Evolutionary conservation across 148 eudicot genomes (phyloP), one percentile per base, ranked within the genome.

Genomic region (Cornus suecica): DNA sequence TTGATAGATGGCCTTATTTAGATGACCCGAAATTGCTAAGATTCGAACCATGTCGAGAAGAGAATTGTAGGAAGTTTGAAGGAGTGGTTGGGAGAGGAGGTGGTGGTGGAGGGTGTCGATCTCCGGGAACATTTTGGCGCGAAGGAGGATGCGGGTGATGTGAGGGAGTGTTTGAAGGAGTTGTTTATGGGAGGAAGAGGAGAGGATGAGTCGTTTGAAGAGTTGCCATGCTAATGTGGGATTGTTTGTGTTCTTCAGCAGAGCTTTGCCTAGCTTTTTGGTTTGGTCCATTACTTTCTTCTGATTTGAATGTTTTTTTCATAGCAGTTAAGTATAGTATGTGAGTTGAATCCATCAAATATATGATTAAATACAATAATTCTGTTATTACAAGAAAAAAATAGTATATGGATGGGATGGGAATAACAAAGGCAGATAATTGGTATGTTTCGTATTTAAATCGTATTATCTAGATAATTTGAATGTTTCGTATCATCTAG

Each of bases 211-310:
- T 56, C 91, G 89, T 32, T 88, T 89, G 89, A 90, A 90, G 84
- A 94, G 80, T n/a, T 87, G 94, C 96, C 96, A 94, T 86, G 96
- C 96, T 23, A 94, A 70, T 72, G 74, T 66, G 22, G 98, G 98
- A 74, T 87, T 89, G 71, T 80, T 72, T 51, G 90, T 67, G 87
- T 94, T 90, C 29, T 82, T 83, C 26, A 80, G 66, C 45, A 94
- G 79, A 71, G 89, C 79, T 80, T 75, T 86, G 20, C 69, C 74
- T 10, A 92, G 77, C 56, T 71, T 77, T 42, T 68, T 83, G 65
- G 66, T 78, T 65, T 71, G 70, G 20, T 69, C 77, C 76, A 71
- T 65, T 13, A 28, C 34, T 20, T 66, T 13, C 16, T 56, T 56
- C 62, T 58, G 20, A 48, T 48, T 11, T 48, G 54, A 48, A 48